These are phyloP conservation scores for Spinacia oleracea DNA, from an alignment of 179 eudicot genomes.

Conservation along the genomic window DNA sequence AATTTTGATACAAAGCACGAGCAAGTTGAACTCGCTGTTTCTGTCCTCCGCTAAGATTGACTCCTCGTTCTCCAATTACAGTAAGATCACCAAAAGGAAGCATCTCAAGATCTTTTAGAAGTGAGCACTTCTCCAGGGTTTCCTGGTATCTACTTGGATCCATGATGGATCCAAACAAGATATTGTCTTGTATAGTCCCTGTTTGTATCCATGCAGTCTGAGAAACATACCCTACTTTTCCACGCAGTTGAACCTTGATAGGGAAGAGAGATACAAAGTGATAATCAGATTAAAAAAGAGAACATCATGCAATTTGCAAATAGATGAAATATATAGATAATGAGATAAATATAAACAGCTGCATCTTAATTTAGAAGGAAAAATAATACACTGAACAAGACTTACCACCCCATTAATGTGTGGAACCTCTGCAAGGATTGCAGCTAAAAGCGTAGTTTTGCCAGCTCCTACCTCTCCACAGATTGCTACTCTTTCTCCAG, in stretches of 20 bases:
- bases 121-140: conserved; percentile 57
- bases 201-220: conserved; percentile 89
- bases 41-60: conserved; percentile 81
- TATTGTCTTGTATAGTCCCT: conserved; percentile 68
- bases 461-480: conserved; percentile 88
- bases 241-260: conserved; percentile 51
- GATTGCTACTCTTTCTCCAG: conserved; percentile 64
- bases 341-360: not conserved
- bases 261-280: not conserved
- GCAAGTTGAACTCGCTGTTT: conserved; percentile 81
- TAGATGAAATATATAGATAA: not conserved
- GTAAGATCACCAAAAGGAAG: conserved; percentile 71
- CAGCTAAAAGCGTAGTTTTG: conserved; percentile 65
- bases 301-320: not conserved
- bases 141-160: conserved; percentile 56
- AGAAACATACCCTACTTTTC: conserved; percentile 64
- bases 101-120: conserved; percentile 64
- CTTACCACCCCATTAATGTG: conserved; percentile 58
- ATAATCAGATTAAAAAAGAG: no score
- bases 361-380: not conserved
- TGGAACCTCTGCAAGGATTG: conserved; percentile 74
- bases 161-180: no score
- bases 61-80: conserved; percentile 84
- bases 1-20: conserved; percentile 71
- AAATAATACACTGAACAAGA: not conserved